Base-by-base conservation (phyloP, 2,329 filamentous ascomycete species). In the Claviceps arundinis region DNA sequence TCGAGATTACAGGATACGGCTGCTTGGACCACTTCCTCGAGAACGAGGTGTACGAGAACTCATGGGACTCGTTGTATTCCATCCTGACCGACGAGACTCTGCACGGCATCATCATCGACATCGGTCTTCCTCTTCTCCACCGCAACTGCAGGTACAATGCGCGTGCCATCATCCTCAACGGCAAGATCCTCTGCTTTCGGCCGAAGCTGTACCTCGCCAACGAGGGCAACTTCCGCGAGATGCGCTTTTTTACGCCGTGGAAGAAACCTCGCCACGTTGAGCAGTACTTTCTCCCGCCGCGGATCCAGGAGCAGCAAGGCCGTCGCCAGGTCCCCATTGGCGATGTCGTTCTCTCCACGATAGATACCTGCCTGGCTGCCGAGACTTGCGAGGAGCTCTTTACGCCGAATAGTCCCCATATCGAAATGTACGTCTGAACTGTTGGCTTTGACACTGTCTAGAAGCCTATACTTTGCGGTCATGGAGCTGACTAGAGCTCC, bases 101-200 rank as follows among this genome's bases (percentile, higher is more conserved):
- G 42, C 65, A 68, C 57, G 83, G 56, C 1, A 64, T 64, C 37
- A 56, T 69, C 13, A 57, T 69, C 17, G 66, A 68, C 44, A 53
- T 68, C 13, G 66, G 66, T 19, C 54, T 66, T 19, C 63, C 62
- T 14, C 81, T 62, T 55, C 72, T 81, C 49, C 67, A 70, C 52
- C 59, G 68, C 13, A 56, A 51, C 47, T 52, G 48, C 41, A 54
- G 52, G 42, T 58, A 52, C 22, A 58, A 58, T 37, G 47, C 50
- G 17, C 55, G 55, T 4, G 54, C 54, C 5, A 54, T 57, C 7
- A 51, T 64, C 48, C 61, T 65, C 3, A 77, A 89, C 58, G 76
- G 79, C 49, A 80, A 82, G 66, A 82, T 90, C 19, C 67, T 89
- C 17, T 71, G 84, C 54, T 84, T 93, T 53, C 49, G 52, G 44